Conservation (phyloP, 495 filamentous ascomycete species). For the Cercophora samala region DNA sequence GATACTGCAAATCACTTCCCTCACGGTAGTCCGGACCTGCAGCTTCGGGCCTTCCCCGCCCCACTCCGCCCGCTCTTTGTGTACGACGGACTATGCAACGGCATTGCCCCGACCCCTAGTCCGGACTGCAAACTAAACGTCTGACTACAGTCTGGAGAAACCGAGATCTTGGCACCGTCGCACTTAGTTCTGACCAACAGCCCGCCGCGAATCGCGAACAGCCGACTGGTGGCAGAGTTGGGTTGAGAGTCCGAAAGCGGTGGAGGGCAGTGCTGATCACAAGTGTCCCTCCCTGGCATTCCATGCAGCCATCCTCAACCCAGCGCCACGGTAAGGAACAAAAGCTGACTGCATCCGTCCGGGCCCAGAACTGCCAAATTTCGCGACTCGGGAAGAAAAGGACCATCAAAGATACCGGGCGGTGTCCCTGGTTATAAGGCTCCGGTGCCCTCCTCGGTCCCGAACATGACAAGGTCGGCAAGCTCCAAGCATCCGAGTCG, state of each 20-base stretch:
- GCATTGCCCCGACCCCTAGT: constrained; percentile 3
- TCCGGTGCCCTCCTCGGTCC: background rate
- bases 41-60: constrained; percentile 11
- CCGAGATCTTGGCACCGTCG: background rate
- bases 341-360: constrained; percentile 3
- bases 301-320: background rate
- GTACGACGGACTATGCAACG: background rate
- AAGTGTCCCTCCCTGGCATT: background rate
- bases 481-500: background rate
- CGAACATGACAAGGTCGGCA: background rate
- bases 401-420: no score
- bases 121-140: background rate
- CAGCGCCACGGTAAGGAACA: constrained; percentile 6
- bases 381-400: background rate
- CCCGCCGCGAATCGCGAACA: background rate
- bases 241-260: background rate
- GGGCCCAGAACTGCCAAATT: background rate
- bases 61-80: constrained; percentile 1
- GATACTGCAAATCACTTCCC: background rate
- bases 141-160: background rate
- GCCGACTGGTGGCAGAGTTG: background rate
- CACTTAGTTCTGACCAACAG: background rate
- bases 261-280: background rate
- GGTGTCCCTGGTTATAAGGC: background rate
- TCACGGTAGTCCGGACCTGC: constrained; percentile 10